These are phyloP conservation scores for Phytopythium kandeliae DNA, from an alignment of 352 stramenopile genomes.

Conservation along the genomic window DNA sequence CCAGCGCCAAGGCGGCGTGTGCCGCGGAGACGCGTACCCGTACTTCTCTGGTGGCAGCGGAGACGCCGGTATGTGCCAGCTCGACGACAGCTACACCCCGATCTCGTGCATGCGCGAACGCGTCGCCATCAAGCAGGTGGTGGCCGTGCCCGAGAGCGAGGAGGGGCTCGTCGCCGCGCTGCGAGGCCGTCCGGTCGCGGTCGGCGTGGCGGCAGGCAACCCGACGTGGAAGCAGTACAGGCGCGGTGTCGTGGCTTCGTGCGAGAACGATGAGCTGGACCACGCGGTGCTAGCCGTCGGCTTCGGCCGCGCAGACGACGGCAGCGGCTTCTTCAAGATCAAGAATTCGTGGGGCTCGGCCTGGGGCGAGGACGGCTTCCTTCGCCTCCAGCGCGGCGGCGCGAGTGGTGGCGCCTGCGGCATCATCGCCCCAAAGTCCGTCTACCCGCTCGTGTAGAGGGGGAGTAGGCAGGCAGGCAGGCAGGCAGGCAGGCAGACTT, in stretches of 20 bases:
- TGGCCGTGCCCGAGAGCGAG: conserved; percentile 69
- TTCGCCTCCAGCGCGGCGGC: conserved; percentile 86
- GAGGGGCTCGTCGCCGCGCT: conserved; percentile 83
- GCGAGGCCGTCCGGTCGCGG: conserved; percentile 87
- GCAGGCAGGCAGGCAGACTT: no score
- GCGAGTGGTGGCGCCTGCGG: conserved; percentile 39
- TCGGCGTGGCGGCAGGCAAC: conserved; percentile 94
- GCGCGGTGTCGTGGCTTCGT: conserved; percentile 82
- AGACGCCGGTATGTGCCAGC: conserved; percentile 22
- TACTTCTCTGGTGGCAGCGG: conserved; percentile 65
- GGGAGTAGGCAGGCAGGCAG: background rate
- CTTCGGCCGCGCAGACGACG: conserved; percentile 62
- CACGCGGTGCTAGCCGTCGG: conserved; percentile 97
- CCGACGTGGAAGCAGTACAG: conserved; percentile 97
- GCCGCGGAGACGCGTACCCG: conserved; percentile 61
- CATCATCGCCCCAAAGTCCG: conserved; percentile 46
- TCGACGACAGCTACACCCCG: background rate
- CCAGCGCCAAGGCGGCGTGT: conserved; percentile 73
- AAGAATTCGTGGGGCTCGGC: conserved; percentile 96
- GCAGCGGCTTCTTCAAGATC: conserved; percentile 89
- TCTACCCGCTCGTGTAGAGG: conserved; percentile 58
- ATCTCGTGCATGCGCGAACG: conserved; percentile 24
- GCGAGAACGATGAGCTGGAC: conserved; percentile 89
- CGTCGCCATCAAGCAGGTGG: conserved; percentile 36
- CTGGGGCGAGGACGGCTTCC: conserved; percentile 94